These are phyloP conservation scores for Arthrobotrys conoides DNA, from an alignment of 2,329 filamentous ascomycete species.

Conservation along the genomic window DNA sequence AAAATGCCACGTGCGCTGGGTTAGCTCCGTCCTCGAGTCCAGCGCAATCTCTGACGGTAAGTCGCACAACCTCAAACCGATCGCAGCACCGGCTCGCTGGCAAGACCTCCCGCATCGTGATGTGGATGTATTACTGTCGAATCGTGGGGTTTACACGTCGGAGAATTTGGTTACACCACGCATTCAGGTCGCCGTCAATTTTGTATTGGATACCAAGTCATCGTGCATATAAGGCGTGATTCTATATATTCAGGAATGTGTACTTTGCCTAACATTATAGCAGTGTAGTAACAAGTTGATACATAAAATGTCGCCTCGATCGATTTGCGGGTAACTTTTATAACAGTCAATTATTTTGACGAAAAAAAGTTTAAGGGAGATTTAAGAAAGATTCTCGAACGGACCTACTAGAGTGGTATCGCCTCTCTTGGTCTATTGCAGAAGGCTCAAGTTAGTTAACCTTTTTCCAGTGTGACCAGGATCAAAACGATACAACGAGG, in stretches of 20 bases:
- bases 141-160: slow-evolving; percentile 3
- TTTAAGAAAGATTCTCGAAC: no score
- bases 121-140: no score
- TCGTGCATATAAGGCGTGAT: slow-evolving; percentile 25
- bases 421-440: no score
- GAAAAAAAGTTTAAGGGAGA: no score
- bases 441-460: no score
- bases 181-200: background rate
- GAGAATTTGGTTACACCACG: background rate
- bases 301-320: no score
- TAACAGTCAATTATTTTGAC: no score
- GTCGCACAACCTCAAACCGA: background rate
- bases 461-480: no score
- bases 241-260: background rate
- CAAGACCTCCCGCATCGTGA: background rate
- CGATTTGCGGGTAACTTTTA: no score
- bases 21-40: background rate
- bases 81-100: background rate
- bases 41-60: background rate
- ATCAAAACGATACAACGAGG: no score
- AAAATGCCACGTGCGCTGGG: background rate
- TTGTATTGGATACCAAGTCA: slow-evolving; percentile 32
- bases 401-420: no score
- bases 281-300: no score
- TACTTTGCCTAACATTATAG: background rate